Percentiles rank a stretch among this genome's conserved stretches.
phyloP scores from a whole-genome alignment of 2,329 filamentous ascomycete species.

The Fusarium praegraminearum region DNA sequence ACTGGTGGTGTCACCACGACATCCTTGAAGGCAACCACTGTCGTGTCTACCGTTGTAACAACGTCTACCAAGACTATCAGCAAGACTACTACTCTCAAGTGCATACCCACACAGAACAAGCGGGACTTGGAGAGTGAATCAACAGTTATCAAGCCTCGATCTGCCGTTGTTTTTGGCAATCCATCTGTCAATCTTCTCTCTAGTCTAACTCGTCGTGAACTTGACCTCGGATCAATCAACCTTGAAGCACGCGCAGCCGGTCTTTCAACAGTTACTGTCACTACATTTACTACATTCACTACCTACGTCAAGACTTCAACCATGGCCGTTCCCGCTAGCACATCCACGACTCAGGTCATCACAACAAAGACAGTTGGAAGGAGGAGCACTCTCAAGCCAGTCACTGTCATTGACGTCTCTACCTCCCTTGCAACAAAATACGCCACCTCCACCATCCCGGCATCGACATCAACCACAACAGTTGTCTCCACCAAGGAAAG shows the following conservation, averaged over 20 bases:
- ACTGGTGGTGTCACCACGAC: slow-evolving; percentile 36
- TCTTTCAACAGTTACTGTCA: slow-evolving; percentile 22
- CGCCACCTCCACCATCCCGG: slow-evolving; percentile 26
- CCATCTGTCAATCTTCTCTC: slow-evolving; percentile 16
- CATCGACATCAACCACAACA: slow-evolving; percentile 34
- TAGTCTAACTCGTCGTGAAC: slow-evolving; percentile 22
- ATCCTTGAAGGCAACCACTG: slow-evolving; percentile 42
- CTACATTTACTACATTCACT: slow-evolving; percentile 27
- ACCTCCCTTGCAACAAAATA: slow-evolving; percentile 28
- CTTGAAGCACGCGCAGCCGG: slow-evolving; percentile 27
- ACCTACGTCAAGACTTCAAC: slow-evolving; percentile 33
- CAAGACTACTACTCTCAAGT: slow-evolving; percentile 41
- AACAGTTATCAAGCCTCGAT: slow-evolving; percentile 1
- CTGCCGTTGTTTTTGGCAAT: slow-evolving; percentile 31
- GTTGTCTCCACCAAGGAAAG: slow-evolving; percentile 31
- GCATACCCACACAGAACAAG: slow-evolving; percentile 37
- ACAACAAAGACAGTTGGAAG: slow-evolving; percentile 31
- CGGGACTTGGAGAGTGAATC: slow-evolving; percentile 9
- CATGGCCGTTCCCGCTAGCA: slow-evolving; percentile 29
- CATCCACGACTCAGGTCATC: slow-evolving; percentile 24
- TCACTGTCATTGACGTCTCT: slow-evolving; percentile 17
- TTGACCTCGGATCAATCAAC: slow-evolving; percentile 21
- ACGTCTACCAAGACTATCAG: slow-evolving; percentile 37
- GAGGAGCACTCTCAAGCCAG: slow-evolving; percentile 26
- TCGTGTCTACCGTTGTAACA: slow-evolving; percentile 35